Base-by-base conservation (phyloP, 1,284 basidiomycete genomes). In the Apiotrichum veenhuisii region DNA sequence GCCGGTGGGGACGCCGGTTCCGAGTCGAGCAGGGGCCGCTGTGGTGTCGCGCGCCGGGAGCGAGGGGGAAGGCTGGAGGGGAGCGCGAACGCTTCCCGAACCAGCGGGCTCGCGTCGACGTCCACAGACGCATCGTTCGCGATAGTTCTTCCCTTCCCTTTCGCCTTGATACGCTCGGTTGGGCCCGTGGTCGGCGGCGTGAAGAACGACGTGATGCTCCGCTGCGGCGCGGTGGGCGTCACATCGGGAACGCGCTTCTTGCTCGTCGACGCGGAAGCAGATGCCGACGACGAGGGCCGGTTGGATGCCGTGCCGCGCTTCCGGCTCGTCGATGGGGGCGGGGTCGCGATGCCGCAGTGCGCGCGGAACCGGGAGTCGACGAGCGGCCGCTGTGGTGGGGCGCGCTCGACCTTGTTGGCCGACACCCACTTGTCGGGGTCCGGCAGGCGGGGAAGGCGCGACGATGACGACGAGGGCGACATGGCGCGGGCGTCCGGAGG, bases 381-480 rank as follows among this genome's bases (percentile, higher is more conserved):
- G 11, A 63, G 46, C 1, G 57, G 61, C 2, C 61, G 55, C 26
- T 63, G 61, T 2, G 23, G 18, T 1, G 49, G 38, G 8, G 46
- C 36, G 3, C 45, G 36, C 8, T 52, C 50, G 27, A 41, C 50
- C 46, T 61, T 61, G 9, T 50, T 26, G 3, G 55, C 43, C 12
- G 55, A 30, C 5, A 73, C 64, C 72, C 72, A 74, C 40, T 67
- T 67, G 40, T 59, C 62, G 1, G 70, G 71, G 45, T 72, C 67
- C 20, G 71, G 71, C 4, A 50, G 49, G 33, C 58, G 40, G 26
- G 53, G 54, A 27, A 33, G 43, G 34, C 53, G 59, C n/a, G 53
- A 48, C n/a, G 43, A 26, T 26, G 59, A 50, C 66, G n/a, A n/a
- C n/a, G n/a, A 68, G 66, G 47, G 50, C 45, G 43, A 37, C 17